Percentiles rank a stretch among this genome's conserved stretches.
phyloP scores from a whole-genome alignment of 805 yeast genomes.

The Yamadazyma akitaensis region DNA sequence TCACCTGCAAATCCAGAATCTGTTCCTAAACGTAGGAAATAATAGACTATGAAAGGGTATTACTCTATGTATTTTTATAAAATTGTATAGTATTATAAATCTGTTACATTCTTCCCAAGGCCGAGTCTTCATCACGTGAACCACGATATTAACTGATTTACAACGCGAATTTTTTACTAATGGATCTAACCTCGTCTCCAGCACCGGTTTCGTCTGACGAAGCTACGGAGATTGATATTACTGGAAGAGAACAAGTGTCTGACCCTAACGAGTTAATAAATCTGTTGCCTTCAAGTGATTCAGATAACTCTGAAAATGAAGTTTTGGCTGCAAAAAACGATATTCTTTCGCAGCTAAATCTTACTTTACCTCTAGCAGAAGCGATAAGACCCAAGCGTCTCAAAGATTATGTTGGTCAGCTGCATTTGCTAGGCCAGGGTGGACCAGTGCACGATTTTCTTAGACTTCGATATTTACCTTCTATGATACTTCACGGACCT shows the following conservation, averaged over 20 bases:
- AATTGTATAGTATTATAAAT: too few species aligned
- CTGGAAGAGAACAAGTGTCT: too few species aligned
- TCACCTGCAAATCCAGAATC: constrained; percentile 6
- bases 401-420: constrained; percentile 79
- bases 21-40: constrained; percentile 4
- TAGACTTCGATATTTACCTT: constrained; percentile 65
- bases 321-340: background rate
- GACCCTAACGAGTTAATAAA: too few species aligned
- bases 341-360: background rate
- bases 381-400: constrained; percentile 71
- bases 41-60: background rate
- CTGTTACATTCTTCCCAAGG: background rate
- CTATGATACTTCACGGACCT: constrained; percentile 91
- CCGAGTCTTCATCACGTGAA: too few species aligned
- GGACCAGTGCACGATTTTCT: constrained; percentile 70
- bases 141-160: too few species aligned
- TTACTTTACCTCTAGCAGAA: constrained; percentile 8
- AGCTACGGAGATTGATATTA: too few species aligned
- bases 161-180: too few species aligned
- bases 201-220: too few species aligned
- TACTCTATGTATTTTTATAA: background rate
- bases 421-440: constrained; percentile 61
- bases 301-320: background rate
- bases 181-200: too few species aligned
- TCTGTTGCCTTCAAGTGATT: background rate